A percentile compares a stretch with the other conserved stretches of the same genome.
These are phyloP conservation scores for Stromatinia cepivora DNA, from an alignment of 2,329 filamentous ascomycete genomes.

Conservation along the genomic window DNA sequence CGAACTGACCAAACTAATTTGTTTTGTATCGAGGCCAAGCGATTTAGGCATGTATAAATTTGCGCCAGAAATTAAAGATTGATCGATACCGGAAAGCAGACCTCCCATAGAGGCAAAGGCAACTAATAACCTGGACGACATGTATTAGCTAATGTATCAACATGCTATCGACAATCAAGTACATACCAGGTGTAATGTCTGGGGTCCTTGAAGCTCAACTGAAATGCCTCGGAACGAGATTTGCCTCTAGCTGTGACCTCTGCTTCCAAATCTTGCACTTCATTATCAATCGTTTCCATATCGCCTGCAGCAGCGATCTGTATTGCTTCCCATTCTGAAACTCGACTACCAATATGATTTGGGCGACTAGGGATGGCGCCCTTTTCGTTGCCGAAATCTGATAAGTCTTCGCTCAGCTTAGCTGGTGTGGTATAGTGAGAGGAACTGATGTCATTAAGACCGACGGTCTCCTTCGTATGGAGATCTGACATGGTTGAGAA, in stretches of 20 bases:
- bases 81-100: slow-evolving; percentile 69
- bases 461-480: background rate
- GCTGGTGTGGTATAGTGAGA: background rate
- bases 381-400: slow-evolving; percentile 8
- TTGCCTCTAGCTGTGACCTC: slow-evolving; percentile 36
- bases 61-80: slow-evolving; percentile 71
- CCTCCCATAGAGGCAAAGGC: slow-evolving; percentile 75
- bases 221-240: slow-evolving; percentile 44
- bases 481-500: slow-evolving; percentile 11
- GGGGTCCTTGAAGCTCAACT: slow-evolving; percentile 61
- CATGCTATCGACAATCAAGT: background rate
- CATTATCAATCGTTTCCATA: slow-evolving; percentile 39
- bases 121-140: slow-evolving; percentile 18
- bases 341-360: slow-evolving; percentile 20
- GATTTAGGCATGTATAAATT: slow-evolving; percentile 61
- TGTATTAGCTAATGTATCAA: background rate
- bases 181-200: slow-evolving; percentile 57
- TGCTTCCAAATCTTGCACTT: slow-evolving; percentile 41
- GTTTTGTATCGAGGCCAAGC: slow-evolving; percentile 53
- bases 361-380: slow-evolving; percentile 10
- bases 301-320: slow-evolving; percentile 39
- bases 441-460: background rate
- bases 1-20: slow-evolving; percentile 67
- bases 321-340: slow-evolving; percentile 40
- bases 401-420: slow-evolving; percentile 10